Conservation (phyloP, 495 filamentous ascomycete genomes). For the Podospora sp. region DNA sequence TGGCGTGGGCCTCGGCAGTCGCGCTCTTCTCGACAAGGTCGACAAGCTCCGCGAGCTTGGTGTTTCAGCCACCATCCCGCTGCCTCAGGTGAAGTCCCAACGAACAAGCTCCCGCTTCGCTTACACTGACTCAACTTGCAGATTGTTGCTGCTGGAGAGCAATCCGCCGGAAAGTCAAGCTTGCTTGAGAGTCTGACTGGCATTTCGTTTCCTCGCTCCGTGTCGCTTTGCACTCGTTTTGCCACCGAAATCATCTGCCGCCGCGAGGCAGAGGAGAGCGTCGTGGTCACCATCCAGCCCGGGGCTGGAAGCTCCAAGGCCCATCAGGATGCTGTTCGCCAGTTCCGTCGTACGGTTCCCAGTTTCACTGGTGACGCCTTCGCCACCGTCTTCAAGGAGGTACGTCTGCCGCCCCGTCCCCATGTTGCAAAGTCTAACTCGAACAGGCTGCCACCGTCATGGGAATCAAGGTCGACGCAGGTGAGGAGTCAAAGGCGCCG, state of each 20-base stretch:
- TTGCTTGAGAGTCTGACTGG: constrained; percentile 55
- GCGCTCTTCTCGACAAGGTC: constrained; percentile 22
- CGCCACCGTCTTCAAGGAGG: constrained; percentile 32
- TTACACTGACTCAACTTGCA: not conserved
- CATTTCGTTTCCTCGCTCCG: constrained; percentile 54
- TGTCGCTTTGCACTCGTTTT: constrained; percentile 60
- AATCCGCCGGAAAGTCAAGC: constrained; percentile 58
- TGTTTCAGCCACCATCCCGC: constrained; percentile 23
- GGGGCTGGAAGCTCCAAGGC: constrained; percentile 23
- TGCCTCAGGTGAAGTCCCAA: constrained; percentile 19
- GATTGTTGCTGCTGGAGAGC: constrained; percentile 53
- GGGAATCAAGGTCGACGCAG: constrained; percentile 39
- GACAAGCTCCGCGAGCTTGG: constrained; percentile 30
- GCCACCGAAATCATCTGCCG: constrained; percentile 62
- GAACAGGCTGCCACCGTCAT: constrained; percentile 47
- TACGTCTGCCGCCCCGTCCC: not conserved
- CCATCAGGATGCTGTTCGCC: constrained; percentile 17
- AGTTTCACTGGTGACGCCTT: constrained; percentile 31
- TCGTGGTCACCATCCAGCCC: constrained; percentile 52
- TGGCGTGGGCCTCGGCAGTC: constrained; percentile 17
- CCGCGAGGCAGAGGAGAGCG: constrained; percentile 36
- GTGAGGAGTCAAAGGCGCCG: constrained; percentile 29
- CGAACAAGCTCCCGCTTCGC: not conserved
- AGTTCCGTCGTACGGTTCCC: constrained; percentile 21
- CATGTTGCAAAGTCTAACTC: not conserved